Conservation (phyloP, 768 basidiomycete genomes). For the Auricularia sp. region DNA sequence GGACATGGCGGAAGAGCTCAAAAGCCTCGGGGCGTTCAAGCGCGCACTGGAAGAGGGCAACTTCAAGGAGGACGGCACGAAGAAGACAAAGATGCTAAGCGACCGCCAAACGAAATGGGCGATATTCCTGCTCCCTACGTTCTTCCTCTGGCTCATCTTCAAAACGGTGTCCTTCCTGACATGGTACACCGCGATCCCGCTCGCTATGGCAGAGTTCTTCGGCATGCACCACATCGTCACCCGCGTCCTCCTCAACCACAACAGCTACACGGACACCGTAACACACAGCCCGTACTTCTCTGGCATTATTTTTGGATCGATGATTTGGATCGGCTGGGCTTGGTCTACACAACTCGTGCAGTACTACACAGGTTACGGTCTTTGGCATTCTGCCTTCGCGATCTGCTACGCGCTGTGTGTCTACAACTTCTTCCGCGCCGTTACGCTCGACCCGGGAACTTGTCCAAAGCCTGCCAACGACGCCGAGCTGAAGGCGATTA, state of each 20-base stretch:
- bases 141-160: slow-evolving; percentile 78
- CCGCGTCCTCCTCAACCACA: slow-evolving; percentile 73
- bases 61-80: slow-evolving; percentile 62
- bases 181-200: slow-evolving; percentile 79
- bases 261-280: slow-evolving; percentile 72
- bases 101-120: slow-evolving; percentile 78
- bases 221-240: slow-evolving; percentile 90
- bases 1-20: slow-evolving; percentile 92
- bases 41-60: slow-evolving; percentile 83
- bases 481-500: slow-evolving; percentile 80
- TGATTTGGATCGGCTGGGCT: slow-evolving; percentile 77
- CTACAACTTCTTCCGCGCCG: slow-evolving; percentile 86
- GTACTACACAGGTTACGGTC: slow-evolving; percentile 66
- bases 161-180: slow-evolving; percentile 73
- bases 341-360: slow-evolving; percentile 72
- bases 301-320: slow-evolving; percentile 75
- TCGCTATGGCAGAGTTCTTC: slow-evolving; percentile 80
- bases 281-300: slow-evolving; percentile 87
- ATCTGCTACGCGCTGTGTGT: slow-evolving; percentile 58
- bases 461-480: slow-evolving; percentile 76
- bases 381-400: slow-evolving; percentile 69
- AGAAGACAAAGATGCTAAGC: slow-evolving; percentile 55
- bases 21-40: slow-evolving; percentile 83
- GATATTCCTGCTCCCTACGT: slow-evolving; percentile 66
- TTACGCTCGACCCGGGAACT: slow-evolving; percentile 81